These are phyloP conservation scores for Malbranchea cinnamomea DNA, from an alignment of 2,329 filamentous ascomycete genomes.

Conservation along the genomic window DNA sequence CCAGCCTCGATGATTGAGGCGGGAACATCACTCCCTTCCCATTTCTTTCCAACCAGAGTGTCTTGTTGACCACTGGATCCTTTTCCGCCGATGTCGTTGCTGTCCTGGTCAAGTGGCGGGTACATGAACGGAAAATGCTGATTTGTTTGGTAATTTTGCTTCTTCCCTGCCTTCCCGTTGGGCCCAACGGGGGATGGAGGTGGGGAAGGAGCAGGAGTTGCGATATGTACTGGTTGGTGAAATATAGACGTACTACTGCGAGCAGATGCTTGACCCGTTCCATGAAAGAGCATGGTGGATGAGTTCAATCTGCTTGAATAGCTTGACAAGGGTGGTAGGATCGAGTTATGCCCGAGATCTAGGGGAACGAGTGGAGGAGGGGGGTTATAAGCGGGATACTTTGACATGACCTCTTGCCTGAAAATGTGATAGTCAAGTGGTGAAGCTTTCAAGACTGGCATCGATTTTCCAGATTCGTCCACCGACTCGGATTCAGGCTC, in stretches of 20 bases:
- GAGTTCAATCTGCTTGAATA: conserved; percentile 49
- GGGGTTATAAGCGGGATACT: conserved; percentile 92
- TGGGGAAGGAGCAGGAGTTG: conserved; percentile 91
- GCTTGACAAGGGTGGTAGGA: conserved; percentile 67
- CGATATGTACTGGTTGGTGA: conserved; percentile 92
- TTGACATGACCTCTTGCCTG: conserved; percentile 89
- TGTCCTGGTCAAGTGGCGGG: conserved; percentile 74
- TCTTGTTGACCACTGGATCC: conserved; percentile 56
- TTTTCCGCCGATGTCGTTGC: conserved; percentile 82
- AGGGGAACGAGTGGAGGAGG: conserved; percentile 70
- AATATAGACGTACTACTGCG: conserved; percentile 55
- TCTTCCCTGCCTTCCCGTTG: conserved; percentile 85
- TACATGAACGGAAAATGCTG: conserved; percentile 98
- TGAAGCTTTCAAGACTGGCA: conserved; percentile 77
- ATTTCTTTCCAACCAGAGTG: conserved; percentile 55
- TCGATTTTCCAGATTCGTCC: conserved; percentile 38
- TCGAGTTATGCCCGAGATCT: conserved; percentile 79
- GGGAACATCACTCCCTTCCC: conserved; percentile 80
- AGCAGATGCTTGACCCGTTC: conserved; percentile 33
- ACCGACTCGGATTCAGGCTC: conserved; percentile 36
- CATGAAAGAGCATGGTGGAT: conserved; percentile 46
- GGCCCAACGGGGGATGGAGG: conserved; percentile 76
- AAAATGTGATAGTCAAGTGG: conserved; percentile 94
- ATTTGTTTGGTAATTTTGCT: conserved; percentile 98
- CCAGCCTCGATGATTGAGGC: conserved; percentile 91